phyloP scores from a whole-genome alignment of 805 yeast species.

The Candida glaebosa region DNA sequence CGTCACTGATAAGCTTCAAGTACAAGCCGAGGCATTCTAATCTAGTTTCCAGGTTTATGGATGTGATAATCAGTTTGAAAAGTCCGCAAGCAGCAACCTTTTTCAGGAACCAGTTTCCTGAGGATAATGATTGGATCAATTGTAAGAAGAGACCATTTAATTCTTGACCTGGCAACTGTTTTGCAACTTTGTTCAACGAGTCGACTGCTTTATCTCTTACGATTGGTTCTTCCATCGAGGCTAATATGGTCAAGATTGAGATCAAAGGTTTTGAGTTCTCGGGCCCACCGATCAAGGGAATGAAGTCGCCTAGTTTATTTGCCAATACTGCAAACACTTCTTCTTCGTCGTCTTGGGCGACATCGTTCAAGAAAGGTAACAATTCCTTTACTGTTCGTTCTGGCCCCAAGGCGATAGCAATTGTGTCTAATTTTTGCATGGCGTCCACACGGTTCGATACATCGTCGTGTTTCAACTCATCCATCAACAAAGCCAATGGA shows the following conservation, averaged over 20 bases:
- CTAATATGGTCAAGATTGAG: conserved; percentile 73
- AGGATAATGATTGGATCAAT: conserved; percentile 70
- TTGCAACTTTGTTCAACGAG: conserved; percentile 70
- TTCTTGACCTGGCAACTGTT: conserved; percentile 60
- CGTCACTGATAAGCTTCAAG: conserved; percentile 75
- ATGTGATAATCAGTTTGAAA: conserved; percentile 63
- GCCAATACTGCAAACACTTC: conserved; percentile 95
- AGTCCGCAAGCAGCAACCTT: conserved; percentile 91
- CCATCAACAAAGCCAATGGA: conserved; percentile 94
- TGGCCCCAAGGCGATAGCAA: conserved; percentile 91
- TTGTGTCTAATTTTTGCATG: conserved; percentile 89
- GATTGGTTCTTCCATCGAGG: conserved; percentile 92
- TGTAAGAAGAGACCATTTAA: conserved; percentile 67
- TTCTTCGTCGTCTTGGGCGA: conserved; percentile 95
- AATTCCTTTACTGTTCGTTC: conserved; percentile 87
- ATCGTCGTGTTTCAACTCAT: conserved; percentile 95
- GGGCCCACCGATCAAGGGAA: conserved; percentile 86
- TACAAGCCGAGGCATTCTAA: conserved; percentile 64
- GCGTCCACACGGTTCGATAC: conserved; percentile 91
- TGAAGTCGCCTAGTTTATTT: conserved; percentile 81
- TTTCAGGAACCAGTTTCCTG: conserved; percentile 92
- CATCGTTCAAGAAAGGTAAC: conserved; percentile 84
- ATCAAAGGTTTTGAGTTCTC: conserved; percentile 48
- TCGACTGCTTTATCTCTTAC: conserved; percentile 94
- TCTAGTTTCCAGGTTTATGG: conserved; percentile 54